Percentiles rank a stretch among this genome's conserved stretches.
Conservation (phyloP, 2,329 filamentous ascomycete genomes). For the Fusarium agapanthi region DNA sequence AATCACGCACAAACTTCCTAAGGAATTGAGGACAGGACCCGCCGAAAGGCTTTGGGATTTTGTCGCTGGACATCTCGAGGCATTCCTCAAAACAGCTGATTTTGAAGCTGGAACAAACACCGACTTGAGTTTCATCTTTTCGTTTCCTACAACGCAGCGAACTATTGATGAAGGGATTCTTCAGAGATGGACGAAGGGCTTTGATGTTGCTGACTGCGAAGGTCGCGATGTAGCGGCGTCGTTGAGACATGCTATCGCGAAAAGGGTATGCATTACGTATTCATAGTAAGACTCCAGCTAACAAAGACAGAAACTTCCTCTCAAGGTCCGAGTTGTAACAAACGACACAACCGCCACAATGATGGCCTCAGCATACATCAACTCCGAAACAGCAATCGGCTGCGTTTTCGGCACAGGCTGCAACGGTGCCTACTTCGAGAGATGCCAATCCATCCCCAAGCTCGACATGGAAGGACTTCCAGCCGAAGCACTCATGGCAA, state of each 20-base stretch:
- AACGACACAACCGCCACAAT: constrained; percentile 98
- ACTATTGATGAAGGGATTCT: constrained; percentile 92
- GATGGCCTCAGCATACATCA: constrained; percentile 95
- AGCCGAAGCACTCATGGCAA: constrained; percentile 79
- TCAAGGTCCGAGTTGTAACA: constrained; percentile 90
- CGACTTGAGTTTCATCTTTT: constrained; percentile 82
- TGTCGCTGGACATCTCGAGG: neutral
- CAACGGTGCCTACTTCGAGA: constrained; percentile 98
- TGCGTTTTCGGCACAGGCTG: constrained; percentile 99
- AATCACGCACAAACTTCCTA: neutral
- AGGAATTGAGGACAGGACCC: neutral
- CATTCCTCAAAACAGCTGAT: neutral
- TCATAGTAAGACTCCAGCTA: fast-evolving
- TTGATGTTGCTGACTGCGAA: constrained; percentile 91
- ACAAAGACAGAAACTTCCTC: constrained; percentile 76
- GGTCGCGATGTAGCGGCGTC: constrained; percentile 88
- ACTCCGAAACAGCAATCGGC: constrained; percentile 88
- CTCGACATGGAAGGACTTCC: constrained; percentile 89
- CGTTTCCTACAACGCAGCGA: constrained; percentile 90
- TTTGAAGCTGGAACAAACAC: neutral
- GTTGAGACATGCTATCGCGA: constrained; percentile 79
- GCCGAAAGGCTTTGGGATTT: constrained; percentile 7
- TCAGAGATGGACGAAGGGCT: constrained; percentile 97
- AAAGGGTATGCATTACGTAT: constrained; percentile 42
- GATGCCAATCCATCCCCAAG: constrained; percentile 89